These are phyloP conservation scores for Spathaspora gorwiae DNA, from an alignment of 805 yeast species.

Conservation along the genomic window DNA sequence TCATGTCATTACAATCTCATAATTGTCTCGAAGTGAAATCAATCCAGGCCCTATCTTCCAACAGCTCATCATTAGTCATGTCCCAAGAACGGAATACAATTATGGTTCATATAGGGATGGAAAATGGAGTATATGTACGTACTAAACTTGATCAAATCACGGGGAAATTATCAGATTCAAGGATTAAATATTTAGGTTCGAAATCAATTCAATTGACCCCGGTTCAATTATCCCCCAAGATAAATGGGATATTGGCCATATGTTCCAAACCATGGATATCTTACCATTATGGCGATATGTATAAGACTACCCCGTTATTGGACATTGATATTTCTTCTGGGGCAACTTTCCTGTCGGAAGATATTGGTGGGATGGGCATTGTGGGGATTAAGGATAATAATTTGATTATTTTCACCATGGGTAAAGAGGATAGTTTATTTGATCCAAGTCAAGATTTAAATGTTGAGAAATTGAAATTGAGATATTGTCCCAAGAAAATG, in stretches of 20 bases:
- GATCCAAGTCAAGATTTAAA: slow-evolving; percentile 22
- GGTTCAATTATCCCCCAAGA: slow-evolving; percentile 16
- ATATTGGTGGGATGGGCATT: slow-evolving; percentile 53
- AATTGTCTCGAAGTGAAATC: slow-evolving; percentile 57
- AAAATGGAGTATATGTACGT: slow-evolving; percentile 75
- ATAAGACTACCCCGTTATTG: slow-evolving; percentile 45
- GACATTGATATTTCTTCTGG: slow-evolving; percentile 43
- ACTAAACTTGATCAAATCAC: slow-evolving; percentile 52
- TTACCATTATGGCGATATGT: slow-evolving; percentile 27
- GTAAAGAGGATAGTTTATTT: slow-evolving; percentile 30
- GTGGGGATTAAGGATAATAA: slow-evolving; percentile 55
- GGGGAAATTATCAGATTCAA: slow-evolving; percentile 58
- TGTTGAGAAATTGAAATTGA: slow-evolving; percentile 33
- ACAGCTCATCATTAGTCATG: slow-evolving; percentile 24
- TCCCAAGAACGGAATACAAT: slow-evolving; percentile 12
- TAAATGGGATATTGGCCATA: slow-evolving; percentile 41
- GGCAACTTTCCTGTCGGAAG: slow-evolving; percentile 58
- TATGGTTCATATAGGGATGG: slow-evolving; percentile 71
- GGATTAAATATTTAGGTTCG: slow-evolving; percentile 71
- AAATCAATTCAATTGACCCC: slow-evolving; percentile 50
- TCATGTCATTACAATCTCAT: slow-evolving; percentile 58
- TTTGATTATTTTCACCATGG: slow-evolving; percentile 54
- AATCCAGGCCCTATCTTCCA: slow-evolving; percentile 62
- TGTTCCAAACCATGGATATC: slow-evolving; percentile 58
- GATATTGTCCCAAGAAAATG: slow-evolving; percentile 50